Conservation (phyloP, 2,329 filamentous ascomycete species). For the Dactylellina drechsleri region DNA sequence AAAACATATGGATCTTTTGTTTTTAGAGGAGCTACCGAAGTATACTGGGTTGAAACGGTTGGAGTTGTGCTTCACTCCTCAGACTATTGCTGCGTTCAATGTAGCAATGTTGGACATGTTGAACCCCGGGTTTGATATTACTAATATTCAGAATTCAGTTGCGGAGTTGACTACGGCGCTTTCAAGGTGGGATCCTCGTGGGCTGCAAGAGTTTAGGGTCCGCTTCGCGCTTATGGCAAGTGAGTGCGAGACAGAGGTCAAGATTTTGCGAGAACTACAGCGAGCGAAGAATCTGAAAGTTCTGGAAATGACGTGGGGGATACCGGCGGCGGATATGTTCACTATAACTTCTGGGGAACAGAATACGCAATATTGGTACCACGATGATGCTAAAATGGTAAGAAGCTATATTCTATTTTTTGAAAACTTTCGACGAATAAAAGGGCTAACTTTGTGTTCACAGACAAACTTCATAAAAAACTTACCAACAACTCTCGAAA, state of each 20-base stretch:
- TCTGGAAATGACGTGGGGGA: slow-evolving; percentile 30
- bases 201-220: slow-evolving; percentile 20
- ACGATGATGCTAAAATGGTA: slow-evolving; percentile 33
- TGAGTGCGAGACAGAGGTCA: neutral
- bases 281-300: slow-evolving; percentile 17
- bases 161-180: neutral
- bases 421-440: neutral
- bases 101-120: neutral
- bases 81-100: neutral
- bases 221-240: slow-evolving; percentile 17
- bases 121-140: no score
- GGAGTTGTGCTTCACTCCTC: slow-evolving; percentile 2
- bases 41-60: slow-evolving; percentile 14
- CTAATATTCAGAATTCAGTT: neutral
- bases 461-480: slow-evolving; percentile 19
- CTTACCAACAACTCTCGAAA: slow-evolving; percentile 21
- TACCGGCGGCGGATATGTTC: no score
- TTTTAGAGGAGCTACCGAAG: neutral
- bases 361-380: slow-evolving; percentile 23
- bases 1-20: neutral
- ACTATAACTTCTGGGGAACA: neutral
- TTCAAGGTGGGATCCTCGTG: slow-evolving; percentile 15
- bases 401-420: neutral
- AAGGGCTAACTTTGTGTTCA: slow-evolving; percentile 3
- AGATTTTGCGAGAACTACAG: slow-evolving; percentile 3